Percentiles rank a stretch among this genome's conserved stretches.
phyloP scores from a whole-genome alignment of 306 rosid species.

The Vachellia collinsii region DNA sequence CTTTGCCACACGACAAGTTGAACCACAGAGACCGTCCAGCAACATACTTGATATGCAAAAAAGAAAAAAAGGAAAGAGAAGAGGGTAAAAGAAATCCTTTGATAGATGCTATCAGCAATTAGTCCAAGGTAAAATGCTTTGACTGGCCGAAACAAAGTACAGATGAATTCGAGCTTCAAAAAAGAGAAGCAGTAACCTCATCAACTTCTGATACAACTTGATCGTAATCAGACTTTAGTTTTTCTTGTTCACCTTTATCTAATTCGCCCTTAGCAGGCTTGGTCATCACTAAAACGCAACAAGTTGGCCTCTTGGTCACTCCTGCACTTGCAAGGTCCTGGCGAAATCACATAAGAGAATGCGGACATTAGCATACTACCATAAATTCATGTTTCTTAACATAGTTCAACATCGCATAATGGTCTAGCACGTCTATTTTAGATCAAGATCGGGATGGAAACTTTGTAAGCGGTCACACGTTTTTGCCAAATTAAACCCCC shows the following conservation, averaged over 20 bases:
- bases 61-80: neutral
- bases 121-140: slow-evolving; percentile 20
- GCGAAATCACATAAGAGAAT: neutral
- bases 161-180: slow-evolving; percentile 46
- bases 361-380: neutral
- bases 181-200: slow-evolving; percentile 60
- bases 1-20: neutral
- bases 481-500: neutral
- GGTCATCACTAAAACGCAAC: slow-evolving; percentile 83
- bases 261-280: slow-evolving; percentile 85
- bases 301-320: slow-evolving; percentile 95
- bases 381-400: neutral
- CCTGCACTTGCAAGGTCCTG: slow-evolving; percentile 98
- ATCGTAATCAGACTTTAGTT: slow-evolving; percentile 67
- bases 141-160: slow-evolving; percentile 24
- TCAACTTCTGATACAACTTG: slow-evolving; percentile 69
- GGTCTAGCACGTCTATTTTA: neutral
- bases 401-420: neutral
- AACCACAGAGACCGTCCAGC: neutral
- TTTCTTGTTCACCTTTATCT: slow-evolving; percentile 65
- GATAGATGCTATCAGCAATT: slow-evolving; percentile 20
- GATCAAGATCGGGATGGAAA: neutral
- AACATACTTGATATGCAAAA: neutral
- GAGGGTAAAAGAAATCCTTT: neutral
- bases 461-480: neutral